Percentiles rank a stretch among this genome's conserved stretches.
Evolutionary conservation across 2,329 filamentous ascomycete species (phyloP).

Genomic region (Pseudogymnoascus sp.): DNA sequence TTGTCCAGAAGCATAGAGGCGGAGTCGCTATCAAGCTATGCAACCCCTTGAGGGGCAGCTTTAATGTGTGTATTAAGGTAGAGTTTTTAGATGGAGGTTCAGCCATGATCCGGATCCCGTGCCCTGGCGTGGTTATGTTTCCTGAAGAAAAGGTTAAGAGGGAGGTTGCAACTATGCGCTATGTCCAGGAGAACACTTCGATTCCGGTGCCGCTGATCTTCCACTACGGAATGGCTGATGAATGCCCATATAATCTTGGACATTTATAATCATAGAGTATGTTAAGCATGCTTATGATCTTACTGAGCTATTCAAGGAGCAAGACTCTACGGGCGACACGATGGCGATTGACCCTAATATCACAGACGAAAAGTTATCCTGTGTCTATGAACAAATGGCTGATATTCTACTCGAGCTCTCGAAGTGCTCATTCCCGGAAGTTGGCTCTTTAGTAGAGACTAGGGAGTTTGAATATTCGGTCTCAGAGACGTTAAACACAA

Average conservation of each 20-base stretch:
- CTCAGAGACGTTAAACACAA: conserved; percentile 16
- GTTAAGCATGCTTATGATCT: conserved; percentile 22
- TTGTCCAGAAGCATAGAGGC: neutral
- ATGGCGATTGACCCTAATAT: conserved; percentile 18
- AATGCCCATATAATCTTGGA: conserved; percentile 20
- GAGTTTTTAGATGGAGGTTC: neutral
- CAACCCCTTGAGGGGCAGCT: neutral
- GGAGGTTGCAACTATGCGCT: conserved; percentile 24
- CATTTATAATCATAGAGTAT: conserved; percentile 33
- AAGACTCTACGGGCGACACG: conserved; percentile 5
- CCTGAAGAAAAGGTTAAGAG: conserved; percentile 21
- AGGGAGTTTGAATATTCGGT: conserved; percentile 10
- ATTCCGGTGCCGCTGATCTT: conserved; percentile 23
- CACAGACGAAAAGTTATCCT: conserved; percentile 11
- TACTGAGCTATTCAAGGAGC: conserved; percentile 20
- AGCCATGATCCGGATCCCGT: conserved; percentile 12
- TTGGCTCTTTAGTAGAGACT: conserved; percentile 15
- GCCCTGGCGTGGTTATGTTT: conserved; percentile 12
- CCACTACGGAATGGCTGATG: conserved; percentile 16
- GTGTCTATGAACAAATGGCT: conserved; percentile 16
- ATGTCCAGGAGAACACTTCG: conserved; percentile 18
- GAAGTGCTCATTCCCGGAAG: conserved; percentile 14
- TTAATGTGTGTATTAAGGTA: neutral
- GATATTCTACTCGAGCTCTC: conserved; percentile 15
- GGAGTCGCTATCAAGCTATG: neutral